Evolutionary conservation across 2,329 filamentous ascomycete species (phyloP).

Genomic region (Diaporthe caulivora): DNA sequence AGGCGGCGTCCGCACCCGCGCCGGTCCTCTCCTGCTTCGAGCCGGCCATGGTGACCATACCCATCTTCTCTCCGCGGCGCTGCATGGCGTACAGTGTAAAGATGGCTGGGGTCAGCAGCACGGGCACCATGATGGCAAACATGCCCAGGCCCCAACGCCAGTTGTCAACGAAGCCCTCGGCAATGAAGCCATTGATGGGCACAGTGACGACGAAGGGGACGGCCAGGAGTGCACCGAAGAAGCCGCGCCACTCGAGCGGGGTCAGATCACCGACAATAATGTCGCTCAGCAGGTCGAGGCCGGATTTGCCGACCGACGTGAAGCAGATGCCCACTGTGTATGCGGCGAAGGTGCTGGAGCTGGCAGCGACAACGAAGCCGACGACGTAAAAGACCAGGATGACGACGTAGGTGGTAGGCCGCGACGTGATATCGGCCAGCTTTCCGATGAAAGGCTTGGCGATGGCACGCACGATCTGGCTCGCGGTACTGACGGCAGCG

Average conservation of each 20-base stretch:
- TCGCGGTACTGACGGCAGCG: constrained; percentile 49
- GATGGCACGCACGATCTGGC: constrained; percentile 53
- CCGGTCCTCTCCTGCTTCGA: constrained; percentile 52
- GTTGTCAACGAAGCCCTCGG: constrained; percentile 44
- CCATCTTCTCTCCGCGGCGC: constrained; percentile 66
- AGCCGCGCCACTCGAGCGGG: constrained; percentile 52
- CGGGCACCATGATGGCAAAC: constrained; percentile 71
- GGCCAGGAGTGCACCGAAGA: constrained; percentile 48
- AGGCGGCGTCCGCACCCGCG: constrained; percentile 5
- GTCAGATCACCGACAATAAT: constrained; percentile 54
- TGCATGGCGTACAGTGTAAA: constrained; percentile 69
- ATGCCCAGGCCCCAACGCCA: constrained; percentile 76
- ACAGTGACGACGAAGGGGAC: constrained; percentile 52
- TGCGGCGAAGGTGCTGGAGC: constrained; percentile 47
- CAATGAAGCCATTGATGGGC: constrained; percentile 57
- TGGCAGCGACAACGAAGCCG: constrained; percentile 52
- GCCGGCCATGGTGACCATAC: constrained; percentile 57
- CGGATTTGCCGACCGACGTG: constrained; percentile 53
- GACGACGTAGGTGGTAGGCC: constrained; percentile 54
- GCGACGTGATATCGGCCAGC: constrained; percentile 53
- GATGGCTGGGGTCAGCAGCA: constrained; percentile 68
- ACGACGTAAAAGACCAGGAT: constrained; percentile 54
- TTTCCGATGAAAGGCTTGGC: constrained; percentile 55
- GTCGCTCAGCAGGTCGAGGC: constrained; percentile 52
- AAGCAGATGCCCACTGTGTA: constrained; percentile 53